Evolutionary conservation across 345 rosid species (phyloP), one percentile per base, ranked within the genome.

Genomic region (Moringa oleifera): DNA sequence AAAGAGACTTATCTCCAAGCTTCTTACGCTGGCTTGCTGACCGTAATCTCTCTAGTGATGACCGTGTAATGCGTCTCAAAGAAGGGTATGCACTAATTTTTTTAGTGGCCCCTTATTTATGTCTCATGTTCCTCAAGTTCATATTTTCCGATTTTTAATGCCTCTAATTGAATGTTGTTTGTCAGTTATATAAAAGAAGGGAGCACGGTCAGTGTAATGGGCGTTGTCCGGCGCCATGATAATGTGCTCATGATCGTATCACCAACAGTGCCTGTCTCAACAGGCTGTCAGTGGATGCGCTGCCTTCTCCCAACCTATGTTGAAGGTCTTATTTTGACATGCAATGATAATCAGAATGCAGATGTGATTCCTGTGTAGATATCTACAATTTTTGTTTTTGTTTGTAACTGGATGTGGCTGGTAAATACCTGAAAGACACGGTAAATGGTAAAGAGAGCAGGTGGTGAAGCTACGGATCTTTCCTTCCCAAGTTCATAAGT

Each of bases 171-270:
- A 1, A 41, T 41, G 47, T 15, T 28, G 3, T 25, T 55, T 57
- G 28, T 58, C 87, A 92, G 98, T 68, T 87, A 81, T 53, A 84
- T 92, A 65, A 85, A 87, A 77, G 98, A 92, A 87, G 98, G 98
- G 54, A 87, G 87, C 82, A 89, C 97, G 0, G 89, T 92, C n/a
- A 92, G 98, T 62, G 97, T 87, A 59, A 84, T 89, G 98, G 97
- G 97, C 49, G 82, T 87, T 28, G 93, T 89, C 20, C 86, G 84
- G 53, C 88, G 94, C 53, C 96, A 87, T 19, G 96, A 87, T 56
- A 89, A 89, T 13, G 81, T 87, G 62, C 82, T 92, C 60, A 87
- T 89, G 97, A 84, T 92, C 18, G 78, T 90, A 55, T 97, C 97
- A 13, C 85, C 97, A 0, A 53, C 74, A 0, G 88, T 83, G 67